Evolutionary conservation across 164 flowering plant species (phyloP).

Genomic region (Kalanchoe fedtschenkoi): DNA sequence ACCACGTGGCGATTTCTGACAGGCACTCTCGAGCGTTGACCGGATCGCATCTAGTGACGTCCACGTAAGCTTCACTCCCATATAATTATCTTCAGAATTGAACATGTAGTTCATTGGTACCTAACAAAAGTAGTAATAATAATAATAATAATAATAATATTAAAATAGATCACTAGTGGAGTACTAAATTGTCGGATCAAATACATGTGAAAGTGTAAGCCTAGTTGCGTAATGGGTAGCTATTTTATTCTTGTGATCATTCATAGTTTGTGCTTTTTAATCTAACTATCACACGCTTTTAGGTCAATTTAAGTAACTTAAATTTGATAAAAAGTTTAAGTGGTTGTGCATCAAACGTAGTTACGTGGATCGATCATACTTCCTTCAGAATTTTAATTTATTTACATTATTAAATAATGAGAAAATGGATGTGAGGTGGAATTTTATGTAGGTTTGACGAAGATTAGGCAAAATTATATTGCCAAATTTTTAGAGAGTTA

Average conservation of each 20-base stretch:
- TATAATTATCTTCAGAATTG: not conserved
- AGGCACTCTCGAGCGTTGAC: not conserved
- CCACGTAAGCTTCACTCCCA: conserved; percentile 2
- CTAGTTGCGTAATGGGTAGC: not conserved
- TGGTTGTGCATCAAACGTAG: too few relatives aligned
- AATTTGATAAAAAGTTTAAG: too few relatives aligned
- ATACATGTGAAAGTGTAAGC: conserved; percentile 2
- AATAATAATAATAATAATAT: not conserved
- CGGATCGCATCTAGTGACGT: not conserved
- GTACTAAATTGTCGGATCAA: conserved; percentile 1
- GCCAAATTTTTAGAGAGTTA: too few relatives aligned
- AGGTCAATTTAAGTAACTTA: not conserved
- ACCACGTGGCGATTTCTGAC: not conserved
- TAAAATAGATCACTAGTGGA: not conserved
- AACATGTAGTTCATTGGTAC: not conserved
- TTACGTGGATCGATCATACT: too few relatives aligned
- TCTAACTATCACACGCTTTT: not conserved
- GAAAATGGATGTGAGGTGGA: too few relatives aligned
- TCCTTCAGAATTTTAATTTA: too few relatives aligned
- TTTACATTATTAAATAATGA: too few relatives aligned
- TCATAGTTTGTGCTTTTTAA: not conserved
- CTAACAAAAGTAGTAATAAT: not conserved
- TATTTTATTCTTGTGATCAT: not conserved
- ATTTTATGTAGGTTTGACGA: too few relatives aligned
- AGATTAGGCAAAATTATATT: too few relatives aligned